Evolutionary conservation across 805 yeast genomes (phyloP), one percentile per base, ranked within the genome.

Genomic region (Wickerhamomyces strasburgensis): DNA sequence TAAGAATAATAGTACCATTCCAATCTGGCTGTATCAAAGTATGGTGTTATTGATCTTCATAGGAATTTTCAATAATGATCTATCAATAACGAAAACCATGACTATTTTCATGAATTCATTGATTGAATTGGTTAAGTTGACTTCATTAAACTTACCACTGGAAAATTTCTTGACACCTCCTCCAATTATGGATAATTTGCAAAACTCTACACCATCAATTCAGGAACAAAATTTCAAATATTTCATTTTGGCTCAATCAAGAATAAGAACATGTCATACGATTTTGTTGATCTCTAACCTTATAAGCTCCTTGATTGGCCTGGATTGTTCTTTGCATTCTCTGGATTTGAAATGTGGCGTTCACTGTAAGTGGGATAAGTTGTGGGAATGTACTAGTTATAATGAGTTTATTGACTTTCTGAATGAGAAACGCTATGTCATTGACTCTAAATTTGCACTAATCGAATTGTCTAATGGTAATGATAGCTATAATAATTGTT

Each of bases 11-110:
- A 74, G 75, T 47, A 73, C 74, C 29, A 81, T 88, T 19, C 95
- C 96, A 4, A 63, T 87, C 28, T 86, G 96, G 95, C 62, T 86
- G 38, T 78, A 89, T 30, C 98, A 89, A 57, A 75, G 90, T 4
- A 73, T 87, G 58, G 80, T 89, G 0, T 67, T 90, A 31, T 74
- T 88, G 23, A 88, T 86, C 8, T 76, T 87, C 34, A 81, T 85
- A 55, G 96, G 96, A 1, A 69, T 89, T 25, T 88, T 88, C 64
- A 84, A 86, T 34, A 70, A 70, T 42, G 77, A 72, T 42, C 55
- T 65, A 5, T 80, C 79, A 36, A 80, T 84, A 46, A 88, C 79
- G 27, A 81, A 79, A 49, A 81, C 84, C 35, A 87, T 89, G 37
- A 76, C 84, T 10, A 73, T 89, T 23, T 94, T 86, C 54, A 73